A percentile compares a stretch with the other conserved stretches of the same genome.
phyloP scores from a whole-genome alignment of 768 basidiomycete species.

The Dacryopinax spathularia region DNA sequence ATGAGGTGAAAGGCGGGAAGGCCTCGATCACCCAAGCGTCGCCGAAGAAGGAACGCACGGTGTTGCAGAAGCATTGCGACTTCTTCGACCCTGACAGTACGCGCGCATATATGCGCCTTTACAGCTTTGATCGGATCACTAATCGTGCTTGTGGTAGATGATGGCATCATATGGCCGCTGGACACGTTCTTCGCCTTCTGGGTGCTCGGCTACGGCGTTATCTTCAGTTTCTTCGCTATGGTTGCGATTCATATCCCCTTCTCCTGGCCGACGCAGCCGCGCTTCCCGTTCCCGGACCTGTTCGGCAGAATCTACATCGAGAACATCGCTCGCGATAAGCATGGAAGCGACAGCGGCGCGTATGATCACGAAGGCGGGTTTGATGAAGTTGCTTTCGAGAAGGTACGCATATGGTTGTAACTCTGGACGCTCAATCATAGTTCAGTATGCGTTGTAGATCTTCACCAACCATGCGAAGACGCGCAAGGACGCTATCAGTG shows the following conservation, averaged over 20 bases:
- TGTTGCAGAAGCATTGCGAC: constrained; percentile 30
- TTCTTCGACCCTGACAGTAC: constrained; percentile 29
- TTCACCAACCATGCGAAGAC: constrained; percentile 27
- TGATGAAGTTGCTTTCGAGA: constrained; percentile 30
- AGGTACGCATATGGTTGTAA: constrained; percentile 5
- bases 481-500: constrained; percentile 17
- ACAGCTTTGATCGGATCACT: background rate
- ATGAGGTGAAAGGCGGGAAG: background rate
- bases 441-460: constrained; percentile 16
- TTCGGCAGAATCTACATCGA: constrained; percentile 28
- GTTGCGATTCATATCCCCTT: constrained; percentile 26
- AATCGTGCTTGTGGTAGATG: constrained; percentile 9
- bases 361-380: constrained; percentile 33
- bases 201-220: constrained; percentile 29
- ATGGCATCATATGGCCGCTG: constrained; percentile 33
- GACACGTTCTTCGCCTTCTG: constrained; percentile 32
- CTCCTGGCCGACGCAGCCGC: constrained; percentile 22
- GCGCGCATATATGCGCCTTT: background rate
- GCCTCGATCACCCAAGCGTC: background rate
- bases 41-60: constrained; percentile 15
- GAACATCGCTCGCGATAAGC: constrained; percentile 27
- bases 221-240: constrained; percentile 25
- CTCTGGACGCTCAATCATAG: background rate
- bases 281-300: constrained; percentile 29
- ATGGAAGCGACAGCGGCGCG: constrained; percentile 32